phyloP scores from a whole-genome alignment of 805 yeast genomes.

The Saccharomyces paradoxus region DNA sequence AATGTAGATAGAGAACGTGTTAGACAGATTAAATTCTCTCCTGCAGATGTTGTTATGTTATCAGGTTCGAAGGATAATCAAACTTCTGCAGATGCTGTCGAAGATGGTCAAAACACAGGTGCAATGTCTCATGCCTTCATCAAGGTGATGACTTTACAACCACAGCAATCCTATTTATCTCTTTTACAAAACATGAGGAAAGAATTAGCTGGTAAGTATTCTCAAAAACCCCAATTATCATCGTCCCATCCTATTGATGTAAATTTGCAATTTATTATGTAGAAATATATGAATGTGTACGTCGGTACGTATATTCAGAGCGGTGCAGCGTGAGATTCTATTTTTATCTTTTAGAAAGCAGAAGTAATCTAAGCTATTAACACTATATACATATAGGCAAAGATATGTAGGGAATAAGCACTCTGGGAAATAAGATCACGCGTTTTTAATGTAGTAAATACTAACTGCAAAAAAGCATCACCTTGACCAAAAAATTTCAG shows the following conservation, averaged over 20 bases:
- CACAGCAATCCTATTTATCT: conserved; percentile 60
- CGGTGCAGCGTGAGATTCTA: not conserved
- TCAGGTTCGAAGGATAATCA: conserved; percentile 82
- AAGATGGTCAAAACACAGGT: conserved; percentile 66
- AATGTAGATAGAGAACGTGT: conserved; percentile 37
- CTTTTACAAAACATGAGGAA: conserved; percentile 63
- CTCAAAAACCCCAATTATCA: conserved; percentile 78
- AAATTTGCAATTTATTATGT: conserved; percentile 43
- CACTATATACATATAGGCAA: not conserved
- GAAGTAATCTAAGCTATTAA: not conserved
- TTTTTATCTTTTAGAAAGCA: not conserved
- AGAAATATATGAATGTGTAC: conserved; percentile 4
- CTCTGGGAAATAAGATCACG: not conserved
- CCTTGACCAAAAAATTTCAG: not conserved
- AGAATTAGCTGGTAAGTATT: conserved; percentile 52
- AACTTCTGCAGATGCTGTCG: conserved; percentile 74
- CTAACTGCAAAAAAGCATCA: not conserved
- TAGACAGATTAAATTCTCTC: conserved; percentile 51
- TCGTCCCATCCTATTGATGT: conserved; percentile 75
- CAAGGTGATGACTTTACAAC: conserved; percentile 49
- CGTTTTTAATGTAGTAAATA: not conserved
- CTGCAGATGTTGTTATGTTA: conserved; percentile 69
- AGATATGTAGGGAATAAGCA: not conserved
- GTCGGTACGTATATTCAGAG: not conserved
- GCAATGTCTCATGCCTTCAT: conserved; percentile 81